A percentile compares a stretch with the other conserved stretches of the same genome.
Evolutionary conservation across 192 early-diverging fungal species (phyloP).

Genomic region (Umbelopsis ramanniana): DNA sequence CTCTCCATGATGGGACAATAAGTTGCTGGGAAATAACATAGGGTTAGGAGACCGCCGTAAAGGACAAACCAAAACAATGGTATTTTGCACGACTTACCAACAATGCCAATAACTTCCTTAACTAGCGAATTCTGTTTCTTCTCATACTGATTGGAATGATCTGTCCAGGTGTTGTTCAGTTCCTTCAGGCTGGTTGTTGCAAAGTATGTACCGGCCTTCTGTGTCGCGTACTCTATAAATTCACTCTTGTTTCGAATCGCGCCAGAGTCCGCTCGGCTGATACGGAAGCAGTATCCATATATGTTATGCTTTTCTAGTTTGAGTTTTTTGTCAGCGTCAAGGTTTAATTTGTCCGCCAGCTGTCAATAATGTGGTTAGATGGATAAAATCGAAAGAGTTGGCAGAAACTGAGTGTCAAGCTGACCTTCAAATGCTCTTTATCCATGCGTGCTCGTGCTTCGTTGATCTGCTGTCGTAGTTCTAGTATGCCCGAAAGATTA

Average conservation of each 20-base stretch:
- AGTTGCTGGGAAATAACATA: conserved; percentile 46
- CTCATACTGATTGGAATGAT: conserved; percentile 67
- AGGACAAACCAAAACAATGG: not conserved
- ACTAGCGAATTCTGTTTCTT: conserved; percentile 74
- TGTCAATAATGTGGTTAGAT: conserved; percentile 27
- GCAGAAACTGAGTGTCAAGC: conserved; percentile 3
- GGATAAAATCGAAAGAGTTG: no score
- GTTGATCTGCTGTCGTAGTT: conserved; percentile 55
- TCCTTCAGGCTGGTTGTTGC: conserved; percentile 74
- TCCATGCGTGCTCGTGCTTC: conserved; percentile 55
- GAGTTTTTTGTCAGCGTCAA: conserved; percentile 86
- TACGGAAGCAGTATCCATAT: conserved; percentile 86
- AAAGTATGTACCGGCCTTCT: conserved; percentile 89
- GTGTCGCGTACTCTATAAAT: conserved; percentile 87
- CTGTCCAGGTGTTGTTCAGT: conserved; percentile 63
- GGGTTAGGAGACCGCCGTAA: not conserved
- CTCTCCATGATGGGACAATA: conserved; percentile 84
- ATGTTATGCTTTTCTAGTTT: conserved; percentile 86
- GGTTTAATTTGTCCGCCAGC: conserved; percentile 64
- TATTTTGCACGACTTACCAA: conserved; percentile 55
- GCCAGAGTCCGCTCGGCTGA: conserved; percentile 73
- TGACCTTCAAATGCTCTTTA: conserved; percentile 62
- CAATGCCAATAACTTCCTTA: conserved; percentile 87
- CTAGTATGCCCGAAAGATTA: conserved; percentile 22
- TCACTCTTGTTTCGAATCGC: conserved; percentile 69